Percentiles rank a stretch among this genome's conserved stretches.
Evolutionary conservation across 2,329 filamentous ascomycete species (phyloP).

Genomic region (Hypoxylon rubiginosum): DNA sequence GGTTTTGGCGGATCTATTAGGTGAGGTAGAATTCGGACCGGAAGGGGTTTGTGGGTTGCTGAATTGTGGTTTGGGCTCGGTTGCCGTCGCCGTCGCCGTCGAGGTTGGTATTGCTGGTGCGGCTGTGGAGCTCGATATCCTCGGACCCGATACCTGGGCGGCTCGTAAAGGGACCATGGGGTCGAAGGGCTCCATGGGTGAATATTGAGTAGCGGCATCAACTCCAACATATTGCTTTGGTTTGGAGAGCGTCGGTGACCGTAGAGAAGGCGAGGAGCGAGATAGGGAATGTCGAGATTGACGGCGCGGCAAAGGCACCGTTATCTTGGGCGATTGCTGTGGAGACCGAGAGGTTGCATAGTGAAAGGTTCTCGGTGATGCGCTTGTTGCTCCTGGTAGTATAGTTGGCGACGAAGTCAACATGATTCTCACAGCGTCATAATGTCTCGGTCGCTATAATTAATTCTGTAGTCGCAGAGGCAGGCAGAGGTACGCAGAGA

Average conservation of each 20-base stretch:
- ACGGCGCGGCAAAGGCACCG: slow-evolving; percentile 58
- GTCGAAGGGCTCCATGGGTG: slow-evolving; percentile 62
- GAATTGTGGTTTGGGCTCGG: slow-evolving; percentile 34
- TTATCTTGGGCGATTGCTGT: slow-evolving; percentile 58
- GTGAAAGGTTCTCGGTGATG: slow-evolving; percentile 64
- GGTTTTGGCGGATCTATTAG: slow-evolving; percentile 33
- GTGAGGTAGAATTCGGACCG: slow-evolving; percentile 43
- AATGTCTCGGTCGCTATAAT: slow-evolving; percentile 45
- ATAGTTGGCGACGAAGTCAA: slow-evolving; percentile 70
- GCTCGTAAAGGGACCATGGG: slow-evolving; percentile 53
- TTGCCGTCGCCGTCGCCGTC: slow-evolving; percentile 31
- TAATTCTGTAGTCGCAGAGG: slow-evolving; percentile 10
- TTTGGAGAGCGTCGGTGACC: slow-evolving; percentile 49
- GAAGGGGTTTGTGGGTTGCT: slow-evolving; percentile 44
- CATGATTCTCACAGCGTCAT: slow-evolving; percentile 69
- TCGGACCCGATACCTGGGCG: slow-evolving; percentile 51
- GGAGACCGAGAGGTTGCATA: slow-evolving; percentile 62
- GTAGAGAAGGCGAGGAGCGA: slow-evolving; percentile 52
- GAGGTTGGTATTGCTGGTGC: slow-evolving; percentile 25
- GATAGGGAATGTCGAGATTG: slow-evolving; percentile 53
- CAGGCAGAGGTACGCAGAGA: too few species aligned
- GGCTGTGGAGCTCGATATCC: slow-evolving; percentile 43
- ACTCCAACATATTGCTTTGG: slow-evolving; percentile 61
- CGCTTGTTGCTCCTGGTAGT: slow-evolving; percentile 64
- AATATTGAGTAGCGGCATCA: slow-evolving; percentile 64